These are phyloP conservation scores for Byssochlamys sp. DNA, from an alignment of 2,329 filamentous ascomycete genomes.

Conservation along the genomic window DNA sequence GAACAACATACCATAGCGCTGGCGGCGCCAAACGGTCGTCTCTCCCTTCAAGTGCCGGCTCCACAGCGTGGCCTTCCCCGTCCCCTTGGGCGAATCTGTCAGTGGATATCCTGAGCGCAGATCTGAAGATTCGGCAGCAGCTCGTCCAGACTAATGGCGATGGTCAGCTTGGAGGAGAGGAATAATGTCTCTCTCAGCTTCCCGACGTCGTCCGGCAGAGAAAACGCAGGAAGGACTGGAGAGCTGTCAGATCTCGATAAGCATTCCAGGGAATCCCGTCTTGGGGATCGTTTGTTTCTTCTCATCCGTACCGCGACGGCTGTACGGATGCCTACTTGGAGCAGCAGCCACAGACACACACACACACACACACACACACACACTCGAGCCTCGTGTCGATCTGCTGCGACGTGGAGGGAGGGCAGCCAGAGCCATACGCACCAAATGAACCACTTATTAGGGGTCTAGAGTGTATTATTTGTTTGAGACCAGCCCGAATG, in stretches of 20 bases:
- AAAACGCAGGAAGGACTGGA: background rate
- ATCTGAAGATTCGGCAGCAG: slow-evolving; percentile 16
- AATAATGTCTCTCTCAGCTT: background rate
- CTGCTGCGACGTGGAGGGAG: background rate
- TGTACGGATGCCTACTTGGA: background rate
- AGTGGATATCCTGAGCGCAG: slow-evolving; percentile 20
- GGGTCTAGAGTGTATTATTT: background rate
- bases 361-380: background rate
- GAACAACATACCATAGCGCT: slow-evolving; percentile 18
- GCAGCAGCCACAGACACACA: background rate
- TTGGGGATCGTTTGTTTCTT: background rate
- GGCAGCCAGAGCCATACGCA: background rate
- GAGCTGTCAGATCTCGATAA: background rate
- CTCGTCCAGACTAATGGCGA: background rate
- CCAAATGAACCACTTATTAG: background rate
- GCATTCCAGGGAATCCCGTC: background rate
- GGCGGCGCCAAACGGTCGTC: slow-evolving; percentile 24
- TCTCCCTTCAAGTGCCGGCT: slow-evolving; percentile 19
- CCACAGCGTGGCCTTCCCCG: slow-evolving; percentile 25
- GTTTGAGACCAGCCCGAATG: background rate
- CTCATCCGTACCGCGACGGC: background rate
- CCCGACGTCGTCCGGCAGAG: background rate
- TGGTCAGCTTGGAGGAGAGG: background rate
- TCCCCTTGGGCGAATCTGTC: slow-evolving; percentile 13
- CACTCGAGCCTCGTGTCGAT: background rate